Conservation (phyloP, 2,329 filamentous ascomycete species). For the Scedosporium boydii region DNA sequence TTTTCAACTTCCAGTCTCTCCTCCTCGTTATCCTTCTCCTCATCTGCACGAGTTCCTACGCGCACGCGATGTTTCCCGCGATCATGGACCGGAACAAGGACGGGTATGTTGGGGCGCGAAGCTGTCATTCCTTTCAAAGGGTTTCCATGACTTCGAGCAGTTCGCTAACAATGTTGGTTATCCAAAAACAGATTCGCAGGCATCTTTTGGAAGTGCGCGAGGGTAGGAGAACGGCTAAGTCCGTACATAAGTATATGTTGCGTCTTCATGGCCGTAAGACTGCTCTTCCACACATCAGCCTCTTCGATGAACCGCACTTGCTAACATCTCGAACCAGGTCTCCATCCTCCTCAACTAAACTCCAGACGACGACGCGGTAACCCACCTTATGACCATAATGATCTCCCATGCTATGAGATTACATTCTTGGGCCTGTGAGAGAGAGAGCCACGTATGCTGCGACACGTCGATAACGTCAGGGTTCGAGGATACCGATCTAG, state of each 20-base stretch:
- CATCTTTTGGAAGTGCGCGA: constrained; percentile 92
- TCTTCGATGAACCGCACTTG: not conserved
- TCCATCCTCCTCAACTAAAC: constrained; percentile 27
- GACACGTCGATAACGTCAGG: not conserved
- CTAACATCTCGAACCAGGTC: constrained; percentile 14
- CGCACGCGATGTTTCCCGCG: constrained; percentile 79
- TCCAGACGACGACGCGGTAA: not conserved
- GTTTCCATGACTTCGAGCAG: not conserved
- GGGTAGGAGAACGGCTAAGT: constrained; percentile 85
- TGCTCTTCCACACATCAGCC: not conserved
- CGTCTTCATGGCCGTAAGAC: constrained; percentile 77
- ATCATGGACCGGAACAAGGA: constrained; percentile 91
- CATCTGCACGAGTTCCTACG: constrained; percentile 92
- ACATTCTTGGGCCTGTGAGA: not conserved
- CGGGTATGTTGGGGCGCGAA: no score
- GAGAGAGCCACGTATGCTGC: not conserved
- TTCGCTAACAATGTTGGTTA: not conserved
- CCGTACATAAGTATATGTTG: constrained; percentile 95
- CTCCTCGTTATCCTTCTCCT: constrained; percentile 88
- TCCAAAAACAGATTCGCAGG: constrained; percentile 53
- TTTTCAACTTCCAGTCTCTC: constrained; percentile 98
- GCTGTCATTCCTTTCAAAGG: no score
- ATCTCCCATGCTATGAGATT: not conserved
- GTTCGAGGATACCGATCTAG: not conserved
- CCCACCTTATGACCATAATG: not conserved